Conservation (phyloP, 345 rosid species). For the Isatis tinctoria region DNA sequence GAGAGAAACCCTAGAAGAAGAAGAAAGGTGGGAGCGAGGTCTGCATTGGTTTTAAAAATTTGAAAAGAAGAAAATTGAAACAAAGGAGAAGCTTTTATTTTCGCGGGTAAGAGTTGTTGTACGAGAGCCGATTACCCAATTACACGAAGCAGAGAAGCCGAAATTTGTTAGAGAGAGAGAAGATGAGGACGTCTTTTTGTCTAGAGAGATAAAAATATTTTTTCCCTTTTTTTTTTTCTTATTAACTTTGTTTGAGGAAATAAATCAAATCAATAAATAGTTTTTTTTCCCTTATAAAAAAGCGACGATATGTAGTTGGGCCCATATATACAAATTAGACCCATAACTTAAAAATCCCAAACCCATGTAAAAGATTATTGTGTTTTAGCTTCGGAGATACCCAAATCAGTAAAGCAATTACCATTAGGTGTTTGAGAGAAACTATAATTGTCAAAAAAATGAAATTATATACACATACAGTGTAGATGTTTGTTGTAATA, state of each 20-base stretch:
- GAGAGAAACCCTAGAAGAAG: conserved; percentile 20
- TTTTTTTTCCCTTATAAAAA: background rate
- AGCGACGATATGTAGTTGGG: background rate
- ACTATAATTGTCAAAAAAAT: too few relatives aligned
- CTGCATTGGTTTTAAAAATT: background rate
- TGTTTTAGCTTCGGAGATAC: background rate
- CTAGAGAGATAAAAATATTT: background rate
- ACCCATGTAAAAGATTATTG: background rate
- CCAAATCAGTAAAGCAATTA: too few relatives aligned
- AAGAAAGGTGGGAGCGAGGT: background rate
- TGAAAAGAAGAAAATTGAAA: background rate
- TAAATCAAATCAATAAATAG: background rate
- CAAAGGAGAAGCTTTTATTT: background rate
- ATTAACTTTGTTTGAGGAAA: background rate
- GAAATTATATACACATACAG: background rate
- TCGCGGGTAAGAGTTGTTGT: conserved; percentile 12
- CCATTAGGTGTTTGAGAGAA: background rate
- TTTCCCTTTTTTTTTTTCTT: too few relatives aligned
- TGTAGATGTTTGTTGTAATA: background rate
- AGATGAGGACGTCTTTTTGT: background rate
- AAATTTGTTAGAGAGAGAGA: background rate
- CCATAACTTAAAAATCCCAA: background rate
- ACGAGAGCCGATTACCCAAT: background rate
- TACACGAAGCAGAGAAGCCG: background rate
- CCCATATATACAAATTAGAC: background rate